Conservation (phyloP, 441 rosid species). For the Manihot esculenta region DNA sequence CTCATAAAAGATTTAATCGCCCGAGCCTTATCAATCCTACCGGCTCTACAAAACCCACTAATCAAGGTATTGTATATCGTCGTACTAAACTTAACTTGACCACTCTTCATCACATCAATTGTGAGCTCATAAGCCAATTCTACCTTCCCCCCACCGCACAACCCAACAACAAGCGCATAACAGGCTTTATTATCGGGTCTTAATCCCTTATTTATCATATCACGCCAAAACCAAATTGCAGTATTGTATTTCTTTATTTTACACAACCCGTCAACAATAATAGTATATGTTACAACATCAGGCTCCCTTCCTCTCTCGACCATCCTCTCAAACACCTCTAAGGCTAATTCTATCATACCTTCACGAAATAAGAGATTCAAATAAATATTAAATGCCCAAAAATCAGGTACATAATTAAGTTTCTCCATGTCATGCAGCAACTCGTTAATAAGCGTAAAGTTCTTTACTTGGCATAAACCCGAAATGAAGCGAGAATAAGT, state of each 20-base stretch:
- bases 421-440: conserved; percentile 70
- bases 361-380: conserved; percentile 66
- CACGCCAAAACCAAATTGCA: conserved; percentile 62
- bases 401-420: conserved; percentile 63
- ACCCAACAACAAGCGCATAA: conserved; percentile 60
- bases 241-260: conserved; percentile 49
- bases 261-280: conserved; percentile 65
- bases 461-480: conserved; percentile 61
- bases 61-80: conserved; percentile 74
- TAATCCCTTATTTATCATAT: conserved; percentile 61
- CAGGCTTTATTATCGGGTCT: conserved; percentile 62
- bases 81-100: conserved; percentile 45
- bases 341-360: conserved; percentile 46
- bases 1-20: conserved; percentile 69
- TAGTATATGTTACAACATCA: conserved; percentile 82
- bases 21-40: conserved; percentile 70
- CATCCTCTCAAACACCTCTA: conserved; percentile 59
- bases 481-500: conserved; percentile 93
- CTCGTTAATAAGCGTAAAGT: conserved; percentile 51
- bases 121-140: conserved; percentile 88
- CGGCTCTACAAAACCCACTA: conserved; percentile 72
- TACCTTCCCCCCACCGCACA: conserved; percentile 71
- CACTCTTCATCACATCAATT: conserved; percentile 59
- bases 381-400: conserved; percentile 75
- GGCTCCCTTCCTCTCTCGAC: conserved; percentile 60